Conservation (phyloP, 2,329 filamentous ascomycete species). For the Ascochyta rabiei region DNA sequence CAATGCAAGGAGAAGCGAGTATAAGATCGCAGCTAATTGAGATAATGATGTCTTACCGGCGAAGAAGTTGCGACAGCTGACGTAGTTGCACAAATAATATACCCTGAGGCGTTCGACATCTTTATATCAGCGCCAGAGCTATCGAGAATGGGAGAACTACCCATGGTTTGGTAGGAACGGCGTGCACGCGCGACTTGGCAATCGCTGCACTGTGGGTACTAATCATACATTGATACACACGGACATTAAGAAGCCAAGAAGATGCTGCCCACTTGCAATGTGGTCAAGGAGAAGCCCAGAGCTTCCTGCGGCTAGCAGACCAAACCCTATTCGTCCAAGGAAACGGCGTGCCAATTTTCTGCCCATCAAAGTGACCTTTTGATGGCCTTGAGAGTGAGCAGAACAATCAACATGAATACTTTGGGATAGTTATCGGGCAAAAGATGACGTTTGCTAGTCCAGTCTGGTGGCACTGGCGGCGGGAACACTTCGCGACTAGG, state of each 20-base stretch:
- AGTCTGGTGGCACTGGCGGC: conserved; percentile 4
- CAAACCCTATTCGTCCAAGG: no score
- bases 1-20: neutral
- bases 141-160: neutral
- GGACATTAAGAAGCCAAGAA: neutral
- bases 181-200: conserved; percentile 4
- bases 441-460: conserved; percentile 8
- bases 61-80: neutral
- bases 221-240: neutral
- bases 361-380: neutral
- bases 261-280: neutral
- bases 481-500: conserved; percentile 1
- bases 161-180: neutral
- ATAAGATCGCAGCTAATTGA: neutral
- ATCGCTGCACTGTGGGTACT: conserved; percentile 2
- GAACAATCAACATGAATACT: neutral
- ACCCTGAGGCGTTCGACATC: conserved; percentile 1
- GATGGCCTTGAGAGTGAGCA: neutral
- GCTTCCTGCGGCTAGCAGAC: no score
- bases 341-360: neutral
- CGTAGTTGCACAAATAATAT: conserved; percentile 4
- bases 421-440: neutral
- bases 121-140: conserved; percentile 4
- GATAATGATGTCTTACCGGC: neutral
- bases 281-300: neutral